Percentiles rank a stretch among this genome's conserved stretches.
These are phyloP conservation scores for Starmerella apicola DNA, from an alignment of 805 yeast genomes.

Conservation along the genomic window DNA sequence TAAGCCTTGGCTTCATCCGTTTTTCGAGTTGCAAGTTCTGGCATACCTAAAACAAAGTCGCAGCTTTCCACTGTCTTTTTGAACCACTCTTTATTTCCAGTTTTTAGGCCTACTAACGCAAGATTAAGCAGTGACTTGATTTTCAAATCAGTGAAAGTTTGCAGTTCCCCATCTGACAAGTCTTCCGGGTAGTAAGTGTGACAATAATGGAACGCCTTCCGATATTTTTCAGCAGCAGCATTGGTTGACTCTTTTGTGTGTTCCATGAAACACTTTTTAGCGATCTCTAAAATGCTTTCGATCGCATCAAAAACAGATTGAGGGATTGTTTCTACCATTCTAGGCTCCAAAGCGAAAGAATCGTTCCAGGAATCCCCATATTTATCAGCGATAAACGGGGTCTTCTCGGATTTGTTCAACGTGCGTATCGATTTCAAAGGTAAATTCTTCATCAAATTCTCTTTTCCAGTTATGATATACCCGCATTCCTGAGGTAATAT, in stretches of 20 bases:
- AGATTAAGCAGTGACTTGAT: constrained; percentile 58
- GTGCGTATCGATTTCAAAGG: constrained; percentile 1
- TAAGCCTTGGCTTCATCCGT: constrained; percentile 69
- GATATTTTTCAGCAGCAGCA: constrained; percentile 56
- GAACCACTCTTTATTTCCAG: constrained; percentile 32
- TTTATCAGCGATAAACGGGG: constrained; percentile 18
- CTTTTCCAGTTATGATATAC: constrained; percentile 19
- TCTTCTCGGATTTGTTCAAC: constrained; percentile 17
- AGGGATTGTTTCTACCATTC: constrained; percentile 18
- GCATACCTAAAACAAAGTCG: constrained; percentile 48
- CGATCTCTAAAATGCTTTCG: constrained; percentile 35
- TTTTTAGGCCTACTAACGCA: constrained; percentile 58
- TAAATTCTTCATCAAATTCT: constrained; percentile 2
- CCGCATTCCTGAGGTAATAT: constrained; percentile 10
- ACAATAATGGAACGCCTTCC: constrained; percentile 57
- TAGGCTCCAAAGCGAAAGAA: constrained; percentile 20
- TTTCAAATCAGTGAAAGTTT: constrained; percentile 38
- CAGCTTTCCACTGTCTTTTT: constrained; percentile 46
- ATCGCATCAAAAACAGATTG: constrained; percentile 16
- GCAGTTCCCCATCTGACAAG: constrained; percentile 15
- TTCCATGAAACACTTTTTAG: constrained; percentile 57
- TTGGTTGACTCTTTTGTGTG: constrained; percentile 35
- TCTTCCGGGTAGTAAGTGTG: constrained; percentile 65
- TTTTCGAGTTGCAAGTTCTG: constrained; percentile 39
- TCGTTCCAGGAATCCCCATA: constrained; percentile 22